A percentile compares a stretch with the other conserved stretches of the same genome.
These are phyloP conservation scores for Pilasporangium apinafurcum DNA, from an alignment of 352 stramenopile species.

Conservation along the genomic window DNA sequence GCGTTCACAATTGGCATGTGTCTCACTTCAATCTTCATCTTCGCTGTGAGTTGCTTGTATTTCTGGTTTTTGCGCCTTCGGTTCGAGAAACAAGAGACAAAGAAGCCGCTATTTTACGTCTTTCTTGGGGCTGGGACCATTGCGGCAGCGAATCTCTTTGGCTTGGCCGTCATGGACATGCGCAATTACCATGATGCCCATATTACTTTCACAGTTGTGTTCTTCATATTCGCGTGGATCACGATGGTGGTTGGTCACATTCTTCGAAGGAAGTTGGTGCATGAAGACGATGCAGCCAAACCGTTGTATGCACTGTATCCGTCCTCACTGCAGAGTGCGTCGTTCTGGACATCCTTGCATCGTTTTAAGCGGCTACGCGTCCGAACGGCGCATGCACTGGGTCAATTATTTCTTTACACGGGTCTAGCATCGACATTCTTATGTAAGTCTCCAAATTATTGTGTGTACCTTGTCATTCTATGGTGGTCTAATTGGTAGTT, in stretches of 20 bases:
- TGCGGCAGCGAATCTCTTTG: constrained; percentile 40
- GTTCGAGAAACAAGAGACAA: constrained; percentile 4
- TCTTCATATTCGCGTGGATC: constrained; percentile 71
- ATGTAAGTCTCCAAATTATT: constrained; percentile 32
- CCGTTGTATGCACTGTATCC: background rate
- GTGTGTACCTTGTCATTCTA: background rate
- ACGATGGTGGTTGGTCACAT: constrained; percentile 56
- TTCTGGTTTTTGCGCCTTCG: constrained; percentile 62
- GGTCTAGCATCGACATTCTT: constrained; percentile 54
- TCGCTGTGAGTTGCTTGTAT: constrained; percentile 45
- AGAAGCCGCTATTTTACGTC: constrained; percentile 1
- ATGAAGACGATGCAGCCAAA: constrained; percentile 15
- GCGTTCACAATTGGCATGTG: constrained; percentile 78
- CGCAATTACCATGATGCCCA: constrained; percentile 61
- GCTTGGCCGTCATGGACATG: constrained; percentile 77
- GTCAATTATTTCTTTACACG: constrained; percentile 29
- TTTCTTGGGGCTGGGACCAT: constrained; percentile 26
- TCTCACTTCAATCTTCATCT: constrained; percentile 69
- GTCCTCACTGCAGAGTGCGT: background rate
- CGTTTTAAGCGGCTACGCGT: constrained; percentile 50
- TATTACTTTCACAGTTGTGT: constrained; percentile 61
- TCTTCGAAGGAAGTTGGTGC: constrained; percentile 26
- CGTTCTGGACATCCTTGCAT: constrained; percentile 27
- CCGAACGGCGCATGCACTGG: constrained; percentile 41
- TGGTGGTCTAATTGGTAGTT: background rate